Conservation (phyloP, 2,329 filamentous ascomycete species). For the Dichotomopilus funicola region DNA sequence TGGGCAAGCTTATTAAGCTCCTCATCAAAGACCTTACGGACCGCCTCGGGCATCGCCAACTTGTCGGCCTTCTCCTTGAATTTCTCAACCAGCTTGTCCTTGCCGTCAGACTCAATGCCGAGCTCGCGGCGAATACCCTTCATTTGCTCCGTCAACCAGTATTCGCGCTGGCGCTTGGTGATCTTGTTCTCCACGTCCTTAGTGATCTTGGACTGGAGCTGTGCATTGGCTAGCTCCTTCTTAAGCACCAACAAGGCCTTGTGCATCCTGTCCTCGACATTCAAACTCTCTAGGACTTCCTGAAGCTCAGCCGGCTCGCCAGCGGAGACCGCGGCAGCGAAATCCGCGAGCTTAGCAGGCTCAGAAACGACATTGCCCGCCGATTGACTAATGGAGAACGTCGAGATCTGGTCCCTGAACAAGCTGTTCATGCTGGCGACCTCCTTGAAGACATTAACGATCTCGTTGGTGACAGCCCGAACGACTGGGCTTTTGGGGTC, state of each 20-base stretch:
- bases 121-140: slow-evolving; percentile 95
- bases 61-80: slow-evolving; percentile 94
- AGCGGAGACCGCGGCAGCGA: slow-evolving; percentile 92
- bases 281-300: slow-evolving; percentile 79
- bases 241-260: slow-evolving; percentile 90
- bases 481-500: slow-evolving; percentile 87
- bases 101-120: slow-evolving; percentile 94
- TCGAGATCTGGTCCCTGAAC: slow-evolving; percentile 95
- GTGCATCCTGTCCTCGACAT: slow-evolving; percentile 85
- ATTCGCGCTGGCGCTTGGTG: slow-evolving; percentile 92
- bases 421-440: slow-evolving; percentile 89
- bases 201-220: slow-evolving; percentile 92
- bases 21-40: slow-evolving; percentile 96
- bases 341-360: slow-evolving; percentile 90
- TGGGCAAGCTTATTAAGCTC: slow-evolving; percentile 96
- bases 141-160: slow-evolving; percentile 99
- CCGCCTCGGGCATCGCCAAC: slow-evolving; percentile 91
- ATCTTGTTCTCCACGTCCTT: slow-evolving; percentile 98
- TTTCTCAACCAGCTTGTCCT: slow-evolving; percentile 94
- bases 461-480: slow-evolving; percentile 89
- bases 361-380: slow-evolving; percentile 93
- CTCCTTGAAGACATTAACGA: slow-evolving; percentile 98
- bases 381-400: slow-evolving; percentile 91
- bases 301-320: slow-evolving; percentile 90
- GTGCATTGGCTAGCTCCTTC: slow-evolving; percentile 97